These are phyloP conservation scores for Dothiorella sarmentorum DNA, from an alignment of 2,329 filamentous ascomycete species.

Conservation along the genomic window DNA sequence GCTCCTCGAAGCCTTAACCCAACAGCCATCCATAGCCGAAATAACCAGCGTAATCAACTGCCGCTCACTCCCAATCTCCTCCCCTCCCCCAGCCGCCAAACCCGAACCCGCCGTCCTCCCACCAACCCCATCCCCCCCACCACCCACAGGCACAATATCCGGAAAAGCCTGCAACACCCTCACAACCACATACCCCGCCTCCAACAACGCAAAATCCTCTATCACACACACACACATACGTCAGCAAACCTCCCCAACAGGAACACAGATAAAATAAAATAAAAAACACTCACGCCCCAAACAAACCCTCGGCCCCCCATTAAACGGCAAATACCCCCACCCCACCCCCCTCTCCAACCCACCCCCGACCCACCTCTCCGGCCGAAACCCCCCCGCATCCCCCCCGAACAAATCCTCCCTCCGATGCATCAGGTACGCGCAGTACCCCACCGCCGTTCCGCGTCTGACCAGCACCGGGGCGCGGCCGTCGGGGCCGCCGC, in stretches of 20 bases:
- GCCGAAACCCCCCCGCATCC: constrained; percentile 48
- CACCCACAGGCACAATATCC: too few species aligned
- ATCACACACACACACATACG: constrained; percentile 31
- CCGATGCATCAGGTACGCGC: constrained; percentile 49
- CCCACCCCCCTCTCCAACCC: constrained; percentile 26
- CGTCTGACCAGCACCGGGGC: constrained; percentile 50
- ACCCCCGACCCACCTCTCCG: constrained; percentile 46
- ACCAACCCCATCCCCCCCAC: too few species aligned
- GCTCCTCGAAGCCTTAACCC: too few species aligned
- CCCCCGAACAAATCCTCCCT: constrained; percentile 48
- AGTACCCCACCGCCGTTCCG: constrained; percentile 45
- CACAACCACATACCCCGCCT: constrained; percentile 20
- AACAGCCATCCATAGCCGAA: too few species aligned
- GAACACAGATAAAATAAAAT: too few species aligned
- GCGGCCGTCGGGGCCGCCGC: constrained; percentile 48
- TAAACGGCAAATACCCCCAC: constrained; percentile 40
- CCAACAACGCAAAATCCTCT: constrained; percentile 25
- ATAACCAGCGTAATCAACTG: too few species aligned
- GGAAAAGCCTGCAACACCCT: constrained; percentile 21
- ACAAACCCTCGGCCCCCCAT: constrained; percentile 37
- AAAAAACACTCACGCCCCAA: constrained; percentile 27
- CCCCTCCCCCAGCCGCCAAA: too few species aligned
- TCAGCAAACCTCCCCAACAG: too few species aligned
- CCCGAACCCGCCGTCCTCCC: too few species aligned
- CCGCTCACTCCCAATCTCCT: too few species aligned